These are phyloP conservation scores for Oropetium thomaeum DNA, from an alignment of 176 grass and related monocot species.

Conservation along the genomic window DNA sequence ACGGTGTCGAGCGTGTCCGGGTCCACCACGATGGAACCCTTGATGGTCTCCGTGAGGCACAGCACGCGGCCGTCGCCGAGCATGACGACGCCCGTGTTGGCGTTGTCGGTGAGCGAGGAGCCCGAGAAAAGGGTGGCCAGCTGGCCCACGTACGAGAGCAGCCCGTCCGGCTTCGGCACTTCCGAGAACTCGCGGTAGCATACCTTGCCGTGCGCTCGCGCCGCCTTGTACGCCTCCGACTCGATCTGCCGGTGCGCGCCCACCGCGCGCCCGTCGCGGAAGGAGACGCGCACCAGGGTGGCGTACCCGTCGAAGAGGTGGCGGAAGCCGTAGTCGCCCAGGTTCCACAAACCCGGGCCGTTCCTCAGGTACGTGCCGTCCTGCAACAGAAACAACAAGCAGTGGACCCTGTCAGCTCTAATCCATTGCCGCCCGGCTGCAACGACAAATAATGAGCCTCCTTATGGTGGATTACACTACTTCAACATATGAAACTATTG, in stretches of 20 bases:
- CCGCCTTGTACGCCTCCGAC: constrained; percentile 92
- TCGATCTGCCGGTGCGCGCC: constrained; percentile 88
- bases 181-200: constrained; percentile 99
- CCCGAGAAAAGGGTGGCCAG: constrained; percentile 77
- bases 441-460: too few relatives aligned
- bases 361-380: constrained; percentile 95
- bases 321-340: constrained; percentile 84
- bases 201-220: constrained; percentile 60
- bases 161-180: constrained; percentile 52
- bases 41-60: constrained; percentile 93
- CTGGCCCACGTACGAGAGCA: constrained; percentile 60
- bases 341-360: constrained; percentile 86
- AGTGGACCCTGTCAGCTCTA: background rate
- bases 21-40: constrained; percentile 82
- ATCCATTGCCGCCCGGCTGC: too few relatives aligned
- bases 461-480: too few relatives aligned
- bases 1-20: constrained; percentile 91
- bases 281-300: constrained; percentile 81
- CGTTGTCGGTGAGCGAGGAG: constrained; percentile 93
- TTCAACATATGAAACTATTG: too few relatives aligned
- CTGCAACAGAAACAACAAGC: constrained; percentile 28
- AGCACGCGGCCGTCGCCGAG: constrained; percentile 95
- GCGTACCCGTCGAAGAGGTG: constrained; percentile 99
- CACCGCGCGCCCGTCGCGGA: constrained; percentile 50
- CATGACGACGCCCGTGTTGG: constrained; percentile 89